Conservation (phyloP, 2,329 filamentous ascomycete genomes). For the Exophiala mesophila region DNA sequence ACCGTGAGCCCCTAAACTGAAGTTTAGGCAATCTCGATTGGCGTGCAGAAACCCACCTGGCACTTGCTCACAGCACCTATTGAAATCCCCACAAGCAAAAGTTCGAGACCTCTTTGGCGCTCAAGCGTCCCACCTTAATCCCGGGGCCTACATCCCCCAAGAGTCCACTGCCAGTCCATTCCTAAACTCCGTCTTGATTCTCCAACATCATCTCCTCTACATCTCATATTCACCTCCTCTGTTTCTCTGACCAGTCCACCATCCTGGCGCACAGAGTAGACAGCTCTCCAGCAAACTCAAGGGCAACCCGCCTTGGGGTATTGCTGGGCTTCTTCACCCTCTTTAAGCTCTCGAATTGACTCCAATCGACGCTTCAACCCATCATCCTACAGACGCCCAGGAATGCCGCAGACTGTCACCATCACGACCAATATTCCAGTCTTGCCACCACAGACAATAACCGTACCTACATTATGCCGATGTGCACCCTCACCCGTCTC, state of each 20-base stretch:
- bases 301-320: conserved; percentile 9
- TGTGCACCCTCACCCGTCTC: not conserved
- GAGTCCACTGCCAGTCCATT: too few species aligned
- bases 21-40: too few species aligned
- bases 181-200: too few species aligned
- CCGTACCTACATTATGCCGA: conserved; percentile 10
- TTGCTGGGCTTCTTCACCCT: conserved; percentile 12
- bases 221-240: not conserved
- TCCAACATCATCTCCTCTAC: not conserved
- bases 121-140: too few species aligned
- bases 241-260: not conserved
- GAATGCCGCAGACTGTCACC: conserved; percentile 1
- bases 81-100: too few species aligned
- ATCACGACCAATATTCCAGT: conserved; percentile 1
- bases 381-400: not conserved
- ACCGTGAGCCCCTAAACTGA: too few species aligned
- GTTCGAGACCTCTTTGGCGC: too few species aligned
- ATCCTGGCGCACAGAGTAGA: not conserved
- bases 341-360: not conserved
- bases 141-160: too few species aligned
- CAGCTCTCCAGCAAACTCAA: conserved; percentile 11
- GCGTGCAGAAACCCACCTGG: too few species aligned
- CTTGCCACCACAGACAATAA: not conserved
- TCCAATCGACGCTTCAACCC: not conserved
- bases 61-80: too few species aligned